Conservation (phyloP, 345 rosid genomes). For the Boechera stricta region DNA sequence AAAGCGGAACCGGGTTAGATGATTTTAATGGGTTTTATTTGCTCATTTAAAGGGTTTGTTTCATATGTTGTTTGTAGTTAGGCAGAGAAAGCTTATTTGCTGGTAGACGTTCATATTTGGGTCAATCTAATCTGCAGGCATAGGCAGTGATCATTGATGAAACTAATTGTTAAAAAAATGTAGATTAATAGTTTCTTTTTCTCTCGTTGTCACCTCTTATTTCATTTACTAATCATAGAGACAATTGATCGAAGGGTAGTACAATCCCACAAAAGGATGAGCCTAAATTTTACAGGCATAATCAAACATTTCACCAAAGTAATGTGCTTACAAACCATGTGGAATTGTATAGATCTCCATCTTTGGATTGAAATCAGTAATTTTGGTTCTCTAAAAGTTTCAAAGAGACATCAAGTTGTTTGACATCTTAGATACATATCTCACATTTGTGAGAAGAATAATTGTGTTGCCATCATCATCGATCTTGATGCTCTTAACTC, state of each 20-base stretch:
- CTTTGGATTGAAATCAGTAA: too few species aligned
- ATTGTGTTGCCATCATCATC: too few species aligned
- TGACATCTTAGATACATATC: too few species aligned
- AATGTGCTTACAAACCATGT: neutral
- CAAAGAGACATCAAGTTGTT: neutral
- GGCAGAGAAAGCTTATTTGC: conserved; percentile 28
- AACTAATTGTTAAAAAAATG: conserved; percentile 29
- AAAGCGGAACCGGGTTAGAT: conserved; percentile 57
- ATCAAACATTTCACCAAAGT: neutral
- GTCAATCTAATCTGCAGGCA: neutral
- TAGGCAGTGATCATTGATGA: conserved; percentile 8
- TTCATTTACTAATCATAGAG: neutral
- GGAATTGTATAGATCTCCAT: neutral
- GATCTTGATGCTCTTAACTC: neutral
- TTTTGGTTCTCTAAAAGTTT: neutral
- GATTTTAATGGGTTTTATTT: conserved; percentile 10
- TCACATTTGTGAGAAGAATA: too few species aligned
- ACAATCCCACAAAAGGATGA: too few species aligned
- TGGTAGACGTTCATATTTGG: neutral
- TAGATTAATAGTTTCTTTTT: neutral
- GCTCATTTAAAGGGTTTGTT: conserved; percentile 6
- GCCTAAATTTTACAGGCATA: too few species aligned
- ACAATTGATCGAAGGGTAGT: neutral
- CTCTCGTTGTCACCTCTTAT: neutral
- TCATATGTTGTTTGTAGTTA: conserved; percentile 34